phyloP scores from a whole-genome alignment of 1,284 basidiomycete genomes.

The Quambalaria eucalypti region DNA sequence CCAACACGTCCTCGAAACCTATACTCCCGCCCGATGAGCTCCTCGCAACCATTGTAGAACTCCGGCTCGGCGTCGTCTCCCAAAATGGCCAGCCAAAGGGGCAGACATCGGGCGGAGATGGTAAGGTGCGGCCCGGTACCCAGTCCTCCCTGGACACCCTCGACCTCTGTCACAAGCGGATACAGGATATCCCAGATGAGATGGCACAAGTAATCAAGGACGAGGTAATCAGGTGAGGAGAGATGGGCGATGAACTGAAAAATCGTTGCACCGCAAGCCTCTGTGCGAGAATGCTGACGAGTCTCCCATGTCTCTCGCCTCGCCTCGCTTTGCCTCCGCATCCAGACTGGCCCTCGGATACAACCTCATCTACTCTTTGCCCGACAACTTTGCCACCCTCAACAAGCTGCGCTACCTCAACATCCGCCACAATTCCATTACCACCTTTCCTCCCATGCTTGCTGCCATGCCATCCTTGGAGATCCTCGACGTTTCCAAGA shows the following conservation, averaged over 20 bases:
- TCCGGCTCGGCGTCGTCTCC: conserved; percentile 5
- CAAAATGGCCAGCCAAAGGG: neutral
- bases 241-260: too few relatives aligned
- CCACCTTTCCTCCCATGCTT: conserved; percentile 76
- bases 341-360: conserved; percentile 80
- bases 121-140: conserved; percentile 7
- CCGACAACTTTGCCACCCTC: conserved; percentile 67
- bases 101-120: neutral
- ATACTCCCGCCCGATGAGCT: conserved; percentile 11
- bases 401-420: conserved; percentile 81
- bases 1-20: neutral
- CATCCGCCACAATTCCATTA: conserved; percentile 76
- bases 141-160: conserved; percentile 21
- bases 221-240: conserved; percentile 21
- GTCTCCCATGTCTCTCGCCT: neutral
- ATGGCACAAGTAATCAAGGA: conserved; percentile 25
- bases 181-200: conserved; percentile 20
- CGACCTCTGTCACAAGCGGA: conserved; percentile 29
- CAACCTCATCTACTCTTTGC: conserved; percentile 72
- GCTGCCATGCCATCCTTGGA: conserved; percentile 73
- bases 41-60: conserved; percentile 21
- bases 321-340: neutral
- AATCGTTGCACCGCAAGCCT: too few relatives aligned
- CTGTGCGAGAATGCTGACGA: neutral
- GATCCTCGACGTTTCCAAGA: conserved; percentile 87